Base-by-base conservation (phyloP, 148 eudicot species). In the Nepenthes mirabilis region DNA sequence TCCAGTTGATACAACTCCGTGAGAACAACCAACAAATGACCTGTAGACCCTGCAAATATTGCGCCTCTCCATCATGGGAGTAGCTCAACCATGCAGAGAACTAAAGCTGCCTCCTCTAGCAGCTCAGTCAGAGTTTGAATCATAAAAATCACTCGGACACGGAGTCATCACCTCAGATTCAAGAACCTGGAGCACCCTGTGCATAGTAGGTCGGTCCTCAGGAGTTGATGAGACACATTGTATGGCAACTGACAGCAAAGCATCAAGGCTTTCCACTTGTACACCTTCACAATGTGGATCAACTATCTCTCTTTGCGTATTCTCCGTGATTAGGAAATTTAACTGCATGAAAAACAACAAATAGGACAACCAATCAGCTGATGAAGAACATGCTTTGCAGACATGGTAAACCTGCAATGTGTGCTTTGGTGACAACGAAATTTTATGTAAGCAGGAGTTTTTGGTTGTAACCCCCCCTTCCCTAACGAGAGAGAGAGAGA, bases 141-240 rank as follows among this genome's bases (percentile, higher is more conserved):
- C 97, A 51, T 93, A 89, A 70, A 86, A 93, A 62, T 93, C 97
- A 65, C 99, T 93, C 12, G 97, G 99, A 67, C 97, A 89, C 47
- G 99, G 99, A 36, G 97, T 89, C 97, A 81, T 93, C 67, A 93
- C 95, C 71, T 93, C 99, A 43, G 96, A 86, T 77, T 93, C 99
- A 37, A 93, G 83, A 56, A 79, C 68, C 74, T 93, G 96, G 60
- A 86, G 83, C 11, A 93, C 99, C 74, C 97, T 70, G 76, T 93
- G 95, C 95, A 89, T 93, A 35, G 99, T 89, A 55, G 99, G 99
- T 43, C 99, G 82, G 45, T 93, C 99, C 68, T 93, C 99, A 51
- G 99, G 97, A 57, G 69, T 62, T 48, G 99, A 84, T 57, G 95
- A 86, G 52, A 91, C 85, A 43, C 99, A 93, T 53, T 86, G 95